Base-by-base conservation (phyloP, 2,329 filamentous ascomycete species). In the Penicillium sp. region DNA sequence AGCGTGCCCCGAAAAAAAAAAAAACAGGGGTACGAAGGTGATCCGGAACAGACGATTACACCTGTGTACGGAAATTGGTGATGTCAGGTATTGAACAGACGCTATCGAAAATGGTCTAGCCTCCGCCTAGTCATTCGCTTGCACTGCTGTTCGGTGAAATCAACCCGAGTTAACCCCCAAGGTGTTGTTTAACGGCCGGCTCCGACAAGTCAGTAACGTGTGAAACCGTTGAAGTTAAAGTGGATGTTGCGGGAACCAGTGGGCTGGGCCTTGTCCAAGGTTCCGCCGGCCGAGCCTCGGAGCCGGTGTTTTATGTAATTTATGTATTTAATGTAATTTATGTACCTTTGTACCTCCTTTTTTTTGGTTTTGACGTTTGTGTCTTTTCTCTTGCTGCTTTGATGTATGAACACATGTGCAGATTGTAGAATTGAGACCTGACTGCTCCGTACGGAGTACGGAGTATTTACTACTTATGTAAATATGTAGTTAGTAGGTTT, bases 241-340 rank as follows among this genome's bases (percentile, higher is more conserved):
- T 50, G 46, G 45, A 56, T 38, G 38, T 52, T 25, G 51, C 37
- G 31, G 52, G 46, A 45, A 58, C 31, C 42, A 23, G 37, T 31
- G 57, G 45, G 51, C 27, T 50, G 45, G 56, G 7, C 50, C 29
- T 21, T 38, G 4, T 13, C 43, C 49, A 54, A 47, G 50, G 15
- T 27, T 15, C 15, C 17, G 31, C 50, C 64, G 64, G 64, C 63
- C 64, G 63, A 67, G 60, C 52, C 56, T 66, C 64, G 64, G 64
- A 58, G 33, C 64, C 64, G 64, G 61, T 25, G 4, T 15, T 50
- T 33, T 2, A 27, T 17, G 7, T 12, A 47, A 17, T 35, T 17
- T 35, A 15, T 15, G 23, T 43, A 23, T 3, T 6, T 33, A 9
- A 27, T 27, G 12, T 33, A 33, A 33, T n/a, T 10, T n/a, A 12